Evolutionary conservation across 2,329 filamentous ascomycete genomes (phyloP), one percentile per base, ranked within the genome.

Genomic region (Lecanicillium sp.): DNA sequence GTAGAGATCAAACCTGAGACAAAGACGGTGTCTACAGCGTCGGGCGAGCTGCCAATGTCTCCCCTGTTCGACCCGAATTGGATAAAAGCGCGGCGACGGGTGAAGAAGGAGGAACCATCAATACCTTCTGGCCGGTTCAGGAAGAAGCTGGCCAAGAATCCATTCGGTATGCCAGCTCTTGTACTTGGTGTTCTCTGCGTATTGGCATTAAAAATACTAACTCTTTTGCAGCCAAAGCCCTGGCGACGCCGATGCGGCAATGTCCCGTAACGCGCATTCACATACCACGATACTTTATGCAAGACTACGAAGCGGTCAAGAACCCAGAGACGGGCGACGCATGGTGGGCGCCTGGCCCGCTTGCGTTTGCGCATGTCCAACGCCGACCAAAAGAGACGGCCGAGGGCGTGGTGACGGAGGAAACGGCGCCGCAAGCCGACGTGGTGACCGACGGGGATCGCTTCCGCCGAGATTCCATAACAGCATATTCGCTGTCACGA

Each of bases 281-380:
- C 2, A 56, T 86, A 6, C 84, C 84, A 2, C 58, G 56, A 12
- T 77, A 71, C 49, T 82, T 87, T 52, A 61, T 86, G 4, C 73
- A 83, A 39, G 65, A 74, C 22, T 79, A 87, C 43, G 67, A 70
- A 19, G 50, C 78, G 2, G 60, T 78, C 11, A 52, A 60, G 1
- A 70, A 83, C 40, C 79, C 79, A 1, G 59, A 66, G 9, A 75
- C 72, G 1, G 52, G 57, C 0, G 49, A 60, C 3, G 62, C 70
- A 0, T 84, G 76, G 74, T 74, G 71, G 54, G 62, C 78, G 13
- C 80, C 79, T 0, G 62, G 58, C 8, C 62, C 60, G 29, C 46
- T 67, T 12, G 45, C 57, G 3, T 55, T 61, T 31, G 45, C 52
- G n/a, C 40, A 50, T 34, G 44, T 57, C 36, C 39, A 50, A 25